Evolutionary conservation across 2,329 filamentous ascomycete genomes (phyloP), one percentile per base, ranked within the genome.

Genomic region (Beauveria rudraprayagi): DNA sequence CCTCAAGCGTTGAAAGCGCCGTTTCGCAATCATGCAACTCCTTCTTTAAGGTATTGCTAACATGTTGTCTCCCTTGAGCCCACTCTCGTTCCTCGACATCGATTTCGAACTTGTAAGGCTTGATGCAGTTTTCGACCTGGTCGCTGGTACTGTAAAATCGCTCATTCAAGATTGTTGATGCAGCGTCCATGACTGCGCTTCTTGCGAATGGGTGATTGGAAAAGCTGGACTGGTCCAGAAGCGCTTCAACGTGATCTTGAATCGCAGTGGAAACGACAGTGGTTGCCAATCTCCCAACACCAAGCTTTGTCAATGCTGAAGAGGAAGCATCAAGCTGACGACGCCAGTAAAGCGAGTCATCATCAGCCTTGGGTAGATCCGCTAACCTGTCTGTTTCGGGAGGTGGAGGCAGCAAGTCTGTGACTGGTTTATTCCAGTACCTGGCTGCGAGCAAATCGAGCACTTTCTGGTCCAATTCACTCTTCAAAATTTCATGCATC

Each of bases 101-200:
- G 62, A 99, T 96, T 64, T 97, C 92, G 67, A 93, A 97, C 72
- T 99, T 99, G 79, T 93, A 99, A 0, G 95, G 94, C 74, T 99
- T 99, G 75, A 99, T 95, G 71, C 93, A 99, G 71, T 97, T 97
- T 74, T 99, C 94, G 1, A 99, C 90, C 75, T 97, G 94, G 69
- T 99, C 95, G 65, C 90, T 94, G 1, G 95, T 99, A 74, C 93
- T 94, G 76, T 97, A 97, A 65, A 96, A 96, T 16, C 93, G 83
- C 69, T 99, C 94, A 66, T 94, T 94, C 14, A 99, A 77, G 58
- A 99, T 97, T 28, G 86, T 89, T 0, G 91, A 89, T 1, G 92
- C 91, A 1, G 94, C 92, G 67, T 97, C 92, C 53, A 86, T 89
- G 66, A 99, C 97, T n/a, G 91, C 90, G 72, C 94, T 87, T 41